Conservation (phyloP, 176 grass and related monocot species). For the Oryza brachyantha region DNA sequence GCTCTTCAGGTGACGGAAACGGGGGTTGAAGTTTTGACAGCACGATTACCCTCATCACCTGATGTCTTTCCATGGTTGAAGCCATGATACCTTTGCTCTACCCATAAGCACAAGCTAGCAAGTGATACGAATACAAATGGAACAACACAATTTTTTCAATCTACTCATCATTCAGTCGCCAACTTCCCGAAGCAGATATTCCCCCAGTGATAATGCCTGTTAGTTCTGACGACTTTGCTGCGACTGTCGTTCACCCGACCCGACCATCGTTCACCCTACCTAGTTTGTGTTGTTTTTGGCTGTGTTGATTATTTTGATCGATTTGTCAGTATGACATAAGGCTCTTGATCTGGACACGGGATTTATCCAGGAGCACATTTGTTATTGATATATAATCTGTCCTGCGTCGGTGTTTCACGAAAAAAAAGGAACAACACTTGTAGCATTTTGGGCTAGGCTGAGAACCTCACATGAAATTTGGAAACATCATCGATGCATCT, state of each 20-base stretch:
- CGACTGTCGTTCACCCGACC: background rate
- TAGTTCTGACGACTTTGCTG: background rate
- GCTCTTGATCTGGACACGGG: background rate
- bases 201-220: background rate
- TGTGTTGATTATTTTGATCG: background rate
- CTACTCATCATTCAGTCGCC: background rate
- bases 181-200: background rate
- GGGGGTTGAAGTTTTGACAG: slow-evolving; percentile 86
- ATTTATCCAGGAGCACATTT: background rate
- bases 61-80: slow-evolving; percentile 89
- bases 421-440: background rate
- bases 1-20: slow-evolving; percentile 80
- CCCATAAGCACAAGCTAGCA: background rate
- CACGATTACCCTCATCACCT: slow-evolving; percentile 69
- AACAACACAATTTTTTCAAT: background rate
- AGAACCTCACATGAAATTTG: no score
- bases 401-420: background rate
- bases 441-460: background rate
- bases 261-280: background rate
- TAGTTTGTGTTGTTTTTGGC: background rate
- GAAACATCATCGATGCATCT: no score
- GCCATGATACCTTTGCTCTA: slow-evolving; percentile 26
- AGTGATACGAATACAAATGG: background rate
- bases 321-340: background rate
- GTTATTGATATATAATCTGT: background rate